Base-by-base conservation (phyloP, 2,329 filamentous ascomycete species). In the Diaporthe eres region DNA sequence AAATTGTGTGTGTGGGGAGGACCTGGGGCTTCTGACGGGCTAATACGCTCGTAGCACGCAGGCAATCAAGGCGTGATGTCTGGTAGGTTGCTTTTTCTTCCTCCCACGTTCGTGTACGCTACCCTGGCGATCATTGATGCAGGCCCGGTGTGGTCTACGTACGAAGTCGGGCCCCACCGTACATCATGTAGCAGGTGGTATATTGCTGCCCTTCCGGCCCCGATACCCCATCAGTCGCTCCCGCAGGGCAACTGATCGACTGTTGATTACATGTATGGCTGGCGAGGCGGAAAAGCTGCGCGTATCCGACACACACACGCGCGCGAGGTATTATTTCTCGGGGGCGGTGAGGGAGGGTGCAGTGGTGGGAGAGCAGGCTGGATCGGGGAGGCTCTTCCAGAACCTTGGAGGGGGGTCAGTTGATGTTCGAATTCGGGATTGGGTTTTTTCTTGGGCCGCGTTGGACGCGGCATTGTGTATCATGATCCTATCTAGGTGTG, bases 261-360 rank as follows among this genome's bases (percentile, higher is more conserved):
- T 25, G 63, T 28, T 39, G 28, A 25, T 53, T 37, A 39, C 37
- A 7, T 68, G 44, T 53, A 53, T 68, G 47, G 47, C 47, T 55
- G 65, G 65, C 49, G 51, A 28, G 65, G 49, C 65, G 49, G 49
- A 39, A 70, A 13, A 39, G 47, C 47, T 70, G 65, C 65, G 47
- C n/a, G 65, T 28, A 70, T 15, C 65, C 65, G 65, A 55, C 49
- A 42, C 47, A 42, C 63, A 53, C 63, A 42, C 63, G 25, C 34
- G 8, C 34, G 34, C 63, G 63, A 68, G 47, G 12, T 53, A 8
- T 53, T 53, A 25, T 51, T 39, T 42, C 47, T 42, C 47, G 65
- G 65, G 28, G 65, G 65, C 65, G 65, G 65, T 70, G 65, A 70
- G 65, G 65, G 34, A 70, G 49, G 25, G 49, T 55, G 65, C 65